Evolutionary conservation across 2,329 filamentous ascomycete genomes (phyloP).

Genomic region (Diaporthe velutina): DNA sequence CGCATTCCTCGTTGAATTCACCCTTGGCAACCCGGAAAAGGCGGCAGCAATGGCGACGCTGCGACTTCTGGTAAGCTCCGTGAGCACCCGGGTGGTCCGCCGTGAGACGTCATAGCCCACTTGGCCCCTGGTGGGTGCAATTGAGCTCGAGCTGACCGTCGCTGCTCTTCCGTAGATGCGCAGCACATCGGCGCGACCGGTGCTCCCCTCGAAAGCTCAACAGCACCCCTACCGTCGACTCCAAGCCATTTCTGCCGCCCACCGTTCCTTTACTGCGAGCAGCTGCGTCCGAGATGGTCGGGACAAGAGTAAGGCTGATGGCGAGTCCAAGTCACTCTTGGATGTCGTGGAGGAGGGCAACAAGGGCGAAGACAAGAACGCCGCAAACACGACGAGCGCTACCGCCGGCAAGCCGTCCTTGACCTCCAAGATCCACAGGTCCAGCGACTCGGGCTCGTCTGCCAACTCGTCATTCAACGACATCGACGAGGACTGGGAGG

Average conservation of each 20-base stretch:
- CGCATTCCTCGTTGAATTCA: background rate
- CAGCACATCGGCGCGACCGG: slow-evolving; percentile 34
- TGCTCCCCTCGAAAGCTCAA: slow-evolving; percentile 19
- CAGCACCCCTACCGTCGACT: slow-evolving; percentile 37
- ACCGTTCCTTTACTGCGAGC: slow-evolving; percentile 35
- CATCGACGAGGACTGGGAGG: slow-evolving; percentile 74
- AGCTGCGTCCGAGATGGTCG: slow-evolving; percentile 22
- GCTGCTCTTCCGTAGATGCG: slow-evolving; percentile 24
- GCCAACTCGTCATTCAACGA: slow-evolving; percentile 42
- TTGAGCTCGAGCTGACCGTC: slow-evolving; percentile 30
- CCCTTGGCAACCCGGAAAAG: slow-evolving; percentile 11
- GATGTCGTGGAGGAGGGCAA: slow-evolving; percentile 21
- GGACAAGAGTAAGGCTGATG: slow-evolving; percentile 14
- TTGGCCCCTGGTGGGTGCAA: background rate
- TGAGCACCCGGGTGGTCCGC: background rate
- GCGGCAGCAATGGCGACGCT: slow-evolving; percentile 39
- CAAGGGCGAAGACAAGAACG: slow-evolving; percentile 9
- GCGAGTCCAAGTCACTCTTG: slow-evolving; percentile 12
- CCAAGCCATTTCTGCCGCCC: slow-evolving; percentile 35
- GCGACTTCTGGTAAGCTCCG: slow-evolving; percentile 40
- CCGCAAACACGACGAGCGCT: background rate
- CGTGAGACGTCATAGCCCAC: slow-evolving; percentile 33
- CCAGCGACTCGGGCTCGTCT: slow-evolving; percentile 45
- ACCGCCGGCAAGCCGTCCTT: background rate
- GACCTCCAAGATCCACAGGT: slow-evolving; percentile 42